These are phyloP conservation scores for Clonostachys rosea DNA, from an alignment of 2,329 filamentous ascomycete genomes.

Conservation along the genomic window DNA sequence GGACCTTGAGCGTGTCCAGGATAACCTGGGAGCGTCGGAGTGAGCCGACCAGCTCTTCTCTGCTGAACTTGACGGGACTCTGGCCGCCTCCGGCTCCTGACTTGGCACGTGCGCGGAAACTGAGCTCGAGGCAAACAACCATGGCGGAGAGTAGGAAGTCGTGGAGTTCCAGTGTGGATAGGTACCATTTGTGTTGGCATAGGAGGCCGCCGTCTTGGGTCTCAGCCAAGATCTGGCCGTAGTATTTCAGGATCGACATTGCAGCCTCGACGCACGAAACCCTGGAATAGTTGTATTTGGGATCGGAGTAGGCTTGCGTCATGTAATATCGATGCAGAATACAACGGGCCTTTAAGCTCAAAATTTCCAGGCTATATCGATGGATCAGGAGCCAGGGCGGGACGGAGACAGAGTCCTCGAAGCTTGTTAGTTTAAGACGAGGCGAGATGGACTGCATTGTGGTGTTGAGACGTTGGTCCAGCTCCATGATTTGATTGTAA, in stretches of 20 bases:
- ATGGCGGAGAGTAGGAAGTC: slow-evolving; percentile 47
- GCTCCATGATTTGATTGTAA: slow-evolving; percentile 34
- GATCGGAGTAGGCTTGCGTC: slow-evolving; percentile 19
- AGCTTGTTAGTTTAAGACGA: slow-evolving; percentile 40
- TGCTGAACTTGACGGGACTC: no score
- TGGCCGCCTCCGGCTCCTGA: no score
- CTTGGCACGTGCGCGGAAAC: no score
- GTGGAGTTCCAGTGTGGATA: slow-evolving; percentile 34
- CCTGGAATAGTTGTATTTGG: no score
- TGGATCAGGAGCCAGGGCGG: slow-evolving; percentile 40
- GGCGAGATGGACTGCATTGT: slow-evolving; percentile 38
- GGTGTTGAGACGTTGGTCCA: slow-evolving; percentile 39
- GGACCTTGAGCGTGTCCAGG: no score
- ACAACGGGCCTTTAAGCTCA: slow-evolving; percentile 51
- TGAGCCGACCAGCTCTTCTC: no score
- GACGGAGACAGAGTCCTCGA: slow-evolving; percentile 44
- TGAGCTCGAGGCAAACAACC: slow-evolving; percentile 41
- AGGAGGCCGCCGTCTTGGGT: slow-evolving; percentile 35
- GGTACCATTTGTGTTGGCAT: slow-evolving; percentile 36
- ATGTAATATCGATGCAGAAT: slow-evolving; percentile 52
- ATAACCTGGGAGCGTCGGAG: no score
- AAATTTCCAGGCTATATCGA: slow-evolving; percentile 43
- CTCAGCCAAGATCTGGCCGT: slow-evolving; percentile 16
- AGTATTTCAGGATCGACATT: no score
- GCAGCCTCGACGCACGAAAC: no score